A percentile compares a stretch with the other conserved stretches of the same genome.
Conservation (phyloP, 495 filamentous ascomycete species). For the Copromyces sp. region DNA sequence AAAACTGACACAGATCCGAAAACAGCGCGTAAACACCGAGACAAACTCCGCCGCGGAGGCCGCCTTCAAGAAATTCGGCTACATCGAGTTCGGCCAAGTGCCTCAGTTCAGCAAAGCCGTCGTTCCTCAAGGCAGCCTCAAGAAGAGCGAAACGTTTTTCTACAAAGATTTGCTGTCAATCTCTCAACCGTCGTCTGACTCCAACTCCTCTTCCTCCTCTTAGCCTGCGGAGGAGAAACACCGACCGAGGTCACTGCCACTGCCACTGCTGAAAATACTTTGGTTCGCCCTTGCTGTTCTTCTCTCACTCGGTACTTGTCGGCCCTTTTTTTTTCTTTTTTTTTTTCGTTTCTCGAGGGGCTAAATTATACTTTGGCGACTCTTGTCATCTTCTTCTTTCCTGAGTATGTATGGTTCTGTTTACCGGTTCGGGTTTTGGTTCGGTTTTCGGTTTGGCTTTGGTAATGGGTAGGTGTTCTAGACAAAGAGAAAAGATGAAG, state of each 20-base stretch:
- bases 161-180: constrained; percentile 26
- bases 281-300: too few species aligned
- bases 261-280: too few species aligned
- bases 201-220: background rate
- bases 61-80: constrained; percentile 27
- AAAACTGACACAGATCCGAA: background rate
- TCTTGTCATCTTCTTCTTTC: background rate
- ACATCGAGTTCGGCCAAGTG: constrained; percentile 26
- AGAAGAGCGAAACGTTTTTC: constrained; percentile 30
- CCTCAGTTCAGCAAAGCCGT: constrained; percentile 23
- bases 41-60: constrained; percentile 25
- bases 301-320: too few species aligned
- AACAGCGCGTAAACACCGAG: constrained; percentile 25
- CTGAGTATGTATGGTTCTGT: background rate
- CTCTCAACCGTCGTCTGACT: background rate
- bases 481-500: background rate
- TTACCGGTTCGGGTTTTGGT: background rate
- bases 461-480: background rate
- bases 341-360: background rate
- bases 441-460: background rate
- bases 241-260: too few species aligned
- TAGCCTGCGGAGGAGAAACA: background rate
- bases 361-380: background rate
- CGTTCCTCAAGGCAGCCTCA: constrained; percentile 9
- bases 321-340: background rate